Percentiles rank a stretch among this genome's conserved stretches.
These are phyloP conservation scores for Polytolypa hystricis DNA, from an alignment of 2,329 filamentous ascomycete species.

Conservation along the genomic window DNA sequence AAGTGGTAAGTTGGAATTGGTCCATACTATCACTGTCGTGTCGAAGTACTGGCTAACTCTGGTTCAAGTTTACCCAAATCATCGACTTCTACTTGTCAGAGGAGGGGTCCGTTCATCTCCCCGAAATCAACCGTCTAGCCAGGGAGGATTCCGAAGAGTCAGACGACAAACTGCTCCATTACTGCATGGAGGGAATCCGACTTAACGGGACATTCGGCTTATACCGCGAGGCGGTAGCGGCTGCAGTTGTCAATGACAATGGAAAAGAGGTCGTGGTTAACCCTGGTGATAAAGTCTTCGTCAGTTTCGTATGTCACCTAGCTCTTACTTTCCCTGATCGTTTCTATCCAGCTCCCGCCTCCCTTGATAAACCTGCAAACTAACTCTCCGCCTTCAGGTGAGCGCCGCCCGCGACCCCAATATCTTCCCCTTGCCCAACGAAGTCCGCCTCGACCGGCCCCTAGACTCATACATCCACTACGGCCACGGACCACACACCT, in stretches of 20 bases:
- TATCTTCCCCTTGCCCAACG: slow-evolving; percentile 27
- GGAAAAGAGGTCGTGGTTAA: slow-evolving; percentile 32
- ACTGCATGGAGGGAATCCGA: slow-evolving; percentile 18
- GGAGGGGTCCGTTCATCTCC: slow-evolving; percentile 33
- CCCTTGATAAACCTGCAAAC: slow-evolving; percentile 50
- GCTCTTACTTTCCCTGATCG: slow-evolving; percentile 34
- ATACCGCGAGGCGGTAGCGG: slow-evolving; percentile 30
- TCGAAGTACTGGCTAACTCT: slow-evolving; percentile 45
- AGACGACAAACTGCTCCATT: slow-evolving; percentile 14
- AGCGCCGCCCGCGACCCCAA: slow-evolving; percentile 27
- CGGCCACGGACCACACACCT: slow-evolving; percentile 39
- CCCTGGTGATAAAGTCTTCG: slow-evolving; percentile 33
- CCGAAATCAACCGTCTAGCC: slow-evolving; percentile 32
- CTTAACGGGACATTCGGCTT: slow-evolving; percentile 48
- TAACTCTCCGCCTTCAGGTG: slow-evolving; percentile 30
- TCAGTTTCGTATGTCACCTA: slow-evolving; percentile 44
- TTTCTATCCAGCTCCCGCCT: slow-evolving; percentile 48
- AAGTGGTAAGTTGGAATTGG: slow-evolving; percentile 17
- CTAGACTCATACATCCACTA: slow-evolving; percentile 32
- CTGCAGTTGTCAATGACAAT: slow-evolving; percentile 24
- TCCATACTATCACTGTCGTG: slow-evolving; percentile 40
- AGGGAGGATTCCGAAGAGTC: slow-evolving; percentile 24
- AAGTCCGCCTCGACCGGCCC: slow-evolving; percentile 36
- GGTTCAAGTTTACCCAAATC: slow-evolving; percentile 49
- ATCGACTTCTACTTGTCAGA: slow-evolving; percentile 33